These are phyloP conservation scores for Lactuca saligna DNA, from an alignment of 129 eudicot genomes.

Conservation along the genomic window DNA sequence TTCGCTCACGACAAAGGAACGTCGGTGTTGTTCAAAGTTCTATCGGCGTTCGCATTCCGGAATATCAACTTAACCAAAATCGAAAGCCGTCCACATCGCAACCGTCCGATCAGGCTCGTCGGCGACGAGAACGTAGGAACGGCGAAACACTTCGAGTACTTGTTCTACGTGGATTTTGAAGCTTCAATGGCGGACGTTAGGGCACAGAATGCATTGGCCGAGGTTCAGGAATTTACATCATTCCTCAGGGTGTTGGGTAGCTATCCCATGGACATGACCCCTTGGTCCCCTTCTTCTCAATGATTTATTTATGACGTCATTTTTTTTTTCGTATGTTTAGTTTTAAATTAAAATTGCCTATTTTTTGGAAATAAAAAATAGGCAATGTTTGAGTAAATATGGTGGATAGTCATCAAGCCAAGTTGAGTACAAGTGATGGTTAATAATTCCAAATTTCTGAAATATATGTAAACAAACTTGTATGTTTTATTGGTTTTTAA, in stretches of 20 bases:
- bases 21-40: conserved; percentile 74
- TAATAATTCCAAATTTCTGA: conserved; percentile 9
- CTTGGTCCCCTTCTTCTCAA: conserved; percentile 68
- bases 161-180: conserved; percentile 91
- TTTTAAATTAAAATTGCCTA: conserved; percentile 4
- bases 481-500: conserved; percentile 3
- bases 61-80: conserved; percentile 84
- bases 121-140: conserved; percentile 88
- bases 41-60: conserved; percentile 89
- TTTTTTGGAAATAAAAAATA: neutral
- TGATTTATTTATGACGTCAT: conserved; percentile 31
- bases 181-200: conserved; percentile 95
- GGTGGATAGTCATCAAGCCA: conserved; percentile 1
- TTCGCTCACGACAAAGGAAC: conserved; percentile 89
- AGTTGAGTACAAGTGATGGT: neutral
- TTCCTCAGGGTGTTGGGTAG: conserved; percentile 94
- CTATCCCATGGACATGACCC: conserved; percentile 96
- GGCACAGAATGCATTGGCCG: conserved; percentile 93
- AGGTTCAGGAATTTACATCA: conserved; percentile 90
- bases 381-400: conserved; percentile 33
- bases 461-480: conserved; percentile 7
- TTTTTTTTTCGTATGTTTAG: neutral
- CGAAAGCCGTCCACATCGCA: conserved; percentile 91
- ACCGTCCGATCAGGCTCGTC: conserved; percentile 72
- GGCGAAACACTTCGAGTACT: conserved; percentile 91